Percentiles rank a stretch among this genome's conserved stretches.
These are phyloP conservation scores for Pestalotiopsis sp. DNA, from an alignment of 2,329 filamentous ascomycete species.

Conservation along the genomic window DNA sequence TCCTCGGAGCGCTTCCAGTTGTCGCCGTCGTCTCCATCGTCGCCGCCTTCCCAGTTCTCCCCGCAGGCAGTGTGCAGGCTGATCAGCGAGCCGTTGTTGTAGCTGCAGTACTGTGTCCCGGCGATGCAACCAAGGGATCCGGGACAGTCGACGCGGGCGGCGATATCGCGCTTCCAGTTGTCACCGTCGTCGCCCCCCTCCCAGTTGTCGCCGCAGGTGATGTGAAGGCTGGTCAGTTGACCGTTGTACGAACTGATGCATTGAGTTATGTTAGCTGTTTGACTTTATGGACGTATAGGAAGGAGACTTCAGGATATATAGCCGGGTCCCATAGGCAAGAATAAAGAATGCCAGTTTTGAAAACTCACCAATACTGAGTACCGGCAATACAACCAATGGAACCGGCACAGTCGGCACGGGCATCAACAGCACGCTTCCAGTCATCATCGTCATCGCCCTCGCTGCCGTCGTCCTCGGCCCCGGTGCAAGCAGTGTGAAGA, in stretches of 20 bases:
- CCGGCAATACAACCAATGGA: neutral
- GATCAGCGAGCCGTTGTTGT: constrained; percentile 1
- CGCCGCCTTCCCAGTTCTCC: neutral
- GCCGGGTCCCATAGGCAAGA: too few relatives aligned
- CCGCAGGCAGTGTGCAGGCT: neutral
- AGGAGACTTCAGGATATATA: too few relatives aligned
- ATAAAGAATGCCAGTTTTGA: too few relatives aligned
- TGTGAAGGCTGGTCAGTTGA: constrained; percentile 1
- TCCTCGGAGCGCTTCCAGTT: neutral
- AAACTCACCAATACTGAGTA: neutral
- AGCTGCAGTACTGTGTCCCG: neutral
- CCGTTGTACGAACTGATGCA: neutral
- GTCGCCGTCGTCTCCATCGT: neutral
- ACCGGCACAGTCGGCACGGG: neutral
- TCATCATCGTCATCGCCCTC: neutral
- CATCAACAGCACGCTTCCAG: neutral
- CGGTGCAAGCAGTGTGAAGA: too few relatives aligned
- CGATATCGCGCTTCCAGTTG: neutral
- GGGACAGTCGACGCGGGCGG: neutral
- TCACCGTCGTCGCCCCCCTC: neutral
- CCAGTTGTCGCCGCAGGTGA: neutral
- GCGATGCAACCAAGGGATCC: neutral
- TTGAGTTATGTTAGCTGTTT: too few relatives aligned
- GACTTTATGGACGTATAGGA: too few relatives aligned
- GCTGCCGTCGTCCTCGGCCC: too few relatives aligned